phyloP scores from a whole-genome alignment of 2,329 filamentous ascomycete genomes.

The Alternaria conjuncta region DNA sequence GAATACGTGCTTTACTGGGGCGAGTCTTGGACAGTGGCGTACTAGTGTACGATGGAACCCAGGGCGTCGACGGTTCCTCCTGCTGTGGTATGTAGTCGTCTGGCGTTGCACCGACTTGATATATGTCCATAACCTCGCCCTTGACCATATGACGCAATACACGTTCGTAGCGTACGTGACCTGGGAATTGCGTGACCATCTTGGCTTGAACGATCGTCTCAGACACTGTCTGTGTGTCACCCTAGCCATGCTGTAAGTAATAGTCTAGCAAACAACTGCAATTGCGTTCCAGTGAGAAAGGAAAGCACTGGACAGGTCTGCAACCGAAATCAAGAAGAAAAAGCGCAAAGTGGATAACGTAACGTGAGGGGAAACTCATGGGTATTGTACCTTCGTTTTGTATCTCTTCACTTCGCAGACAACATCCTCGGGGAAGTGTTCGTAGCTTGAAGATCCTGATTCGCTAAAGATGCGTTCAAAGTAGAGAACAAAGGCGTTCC shows the following conservation, averaged over 20 bases:
- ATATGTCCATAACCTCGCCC: slow-evolving; percentile 9
- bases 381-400: slow-evolving; percentile 15
- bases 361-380: neutral
- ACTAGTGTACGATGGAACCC: slow-evolving; percentile 2
- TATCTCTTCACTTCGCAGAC: slow-evolving; percentile 18
- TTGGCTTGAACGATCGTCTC: slow-evolving; percentile 24
- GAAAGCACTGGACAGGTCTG: neutral
- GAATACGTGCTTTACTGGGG: neutral
- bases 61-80: neutral
- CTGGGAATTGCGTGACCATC: slow-evolving; percentile 31
- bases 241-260: neutral
- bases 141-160: slow-evolving; percentile 37
- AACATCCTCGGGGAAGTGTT: slow-evolving; percentile 6
- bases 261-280: neutral
- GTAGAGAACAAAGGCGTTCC: slow-evolving; percentile 31
- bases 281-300: neutral
- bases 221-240: neutral
- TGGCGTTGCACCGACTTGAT: neutral
- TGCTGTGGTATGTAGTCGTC: neutral
- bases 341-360: neutral
- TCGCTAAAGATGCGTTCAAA: neutral
- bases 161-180: slow-evolving; percentile 37
- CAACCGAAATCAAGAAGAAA: neutral
- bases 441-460: neutral
- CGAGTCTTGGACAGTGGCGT: neutral